Base-by-base conservation (phyloP, 31 red algal species). In the Odonthalia washingtoniensis region DNA sequence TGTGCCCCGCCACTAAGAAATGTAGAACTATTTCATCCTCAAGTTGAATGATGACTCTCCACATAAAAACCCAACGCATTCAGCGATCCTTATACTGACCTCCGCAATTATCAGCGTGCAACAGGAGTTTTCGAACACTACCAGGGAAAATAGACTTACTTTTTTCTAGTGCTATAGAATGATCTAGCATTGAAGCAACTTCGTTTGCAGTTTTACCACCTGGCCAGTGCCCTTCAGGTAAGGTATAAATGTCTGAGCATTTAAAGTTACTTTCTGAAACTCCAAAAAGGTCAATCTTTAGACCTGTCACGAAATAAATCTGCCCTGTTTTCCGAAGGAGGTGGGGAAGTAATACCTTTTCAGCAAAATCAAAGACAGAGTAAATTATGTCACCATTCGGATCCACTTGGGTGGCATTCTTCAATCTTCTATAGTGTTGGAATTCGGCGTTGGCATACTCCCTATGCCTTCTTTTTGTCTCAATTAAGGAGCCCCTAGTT, bases 211-310 rank as follows among this genome's bases (percentile, higher is more conserved):
- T n/a, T n/a, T n/a, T n/a, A n/a, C n/a, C n/a, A n/a, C n/a, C 43
- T 44, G 73, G 73, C 73, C 73, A 77, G 73, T 77, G 73, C 18
- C 73, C 73, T 77, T 77, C 73, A 2, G 39, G 73, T 2, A 77
- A 37, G 2, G 43, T 46, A 46, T 46, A 77, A 6, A 77, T 27
- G 32, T 38, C 46, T 9, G 43, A 77, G 40, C 14, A 21, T 46
- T 1, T 1, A 17, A 77, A 27, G 34, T 46, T 77, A 46, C 73
- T 46, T 21, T 46, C 57, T 2, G 9, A 77, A 2, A 77, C 73
- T 12, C 73, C 73, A 77, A 77, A 77, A 46, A 77, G 26, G 40
- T 77, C 52, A 61, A 61, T 17, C 14, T 61, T 24, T n/a, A n/a
- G n/a, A n/a, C n/a, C n/a, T n/a, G n/a, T n/a, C n/a, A n/a, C n/a